Percentiles rank a stretch among this genome's conserved stretches.
phyloP scores from a whole-genome alignment of 2,329 filamentous ascomycete species.

The Cytospora paraplurivora region DNA sequence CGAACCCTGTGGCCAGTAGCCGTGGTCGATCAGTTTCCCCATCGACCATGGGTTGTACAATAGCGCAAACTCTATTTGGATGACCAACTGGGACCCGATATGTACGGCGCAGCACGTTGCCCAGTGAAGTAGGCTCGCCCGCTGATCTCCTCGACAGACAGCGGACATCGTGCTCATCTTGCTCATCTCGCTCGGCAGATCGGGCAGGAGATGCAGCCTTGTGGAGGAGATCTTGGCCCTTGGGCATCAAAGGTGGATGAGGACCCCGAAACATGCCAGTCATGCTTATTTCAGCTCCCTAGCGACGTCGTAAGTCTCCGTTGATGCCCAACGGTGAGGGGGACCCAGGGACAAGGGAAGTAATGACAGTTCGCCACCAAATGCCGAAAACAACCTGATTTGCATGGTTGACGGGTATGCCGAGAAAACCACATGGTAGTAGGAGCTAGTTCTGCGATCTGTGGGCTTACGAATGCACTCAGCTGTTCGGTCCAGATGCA shows the following conservation, averaged over 20 bases:
- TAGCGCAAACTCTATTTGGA: slow-evolving; percentile 22
- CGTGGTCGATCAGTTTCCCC: slow-evolving; percentile 19
- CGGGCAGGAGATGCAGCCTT: slow-evolving; percentile 22
- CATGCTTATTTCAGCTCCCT: slow-evolving; percentile 9
- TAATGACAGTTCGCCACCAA: not conserved
- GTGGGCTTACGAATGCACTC: slow-evolving; percentile 6
- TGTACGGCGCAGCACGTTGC: slow-evolving; percentile 5
- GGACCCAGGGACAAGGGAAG: slow-evolving; percentile 7
- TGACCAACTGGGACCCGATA: not conserved
- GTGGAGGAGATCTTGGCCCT: slow-evolving; percentile 21
- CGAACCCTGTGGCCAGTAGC: slow-evolving; percentile 6
- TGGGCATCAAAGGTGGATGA: slow-evolving; percentile 22
- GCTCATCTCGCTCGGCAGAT: slow-evolving; percentile 10
- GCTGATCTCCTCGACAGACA: slow-evolving; percentile 8
- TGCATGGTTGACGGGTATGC: not conserved
- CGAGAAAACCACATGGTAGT: not conserved
- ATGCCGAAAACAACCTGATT: not conserved
- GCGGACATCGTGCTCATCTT: not conserved
- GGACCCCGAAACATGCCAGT: slow-evolving; percentile 3
- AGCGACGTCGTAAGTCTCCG: slow-evolving; percentile 3
- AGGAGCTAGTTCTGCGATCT: not conserved
- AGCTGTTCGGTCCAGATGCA: slow-evolving; percentile 9
- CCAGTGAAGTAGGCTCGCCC: slow-evolving; percentile 8
- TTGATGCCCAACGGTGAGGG: slow-evolving; percentile 26
- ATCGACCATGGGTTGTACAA: not conserved